Evolutionary conservation across 805 yeast genomes (phyloP).

Genomic region (Pichia rugopelliculosa): DNA sequence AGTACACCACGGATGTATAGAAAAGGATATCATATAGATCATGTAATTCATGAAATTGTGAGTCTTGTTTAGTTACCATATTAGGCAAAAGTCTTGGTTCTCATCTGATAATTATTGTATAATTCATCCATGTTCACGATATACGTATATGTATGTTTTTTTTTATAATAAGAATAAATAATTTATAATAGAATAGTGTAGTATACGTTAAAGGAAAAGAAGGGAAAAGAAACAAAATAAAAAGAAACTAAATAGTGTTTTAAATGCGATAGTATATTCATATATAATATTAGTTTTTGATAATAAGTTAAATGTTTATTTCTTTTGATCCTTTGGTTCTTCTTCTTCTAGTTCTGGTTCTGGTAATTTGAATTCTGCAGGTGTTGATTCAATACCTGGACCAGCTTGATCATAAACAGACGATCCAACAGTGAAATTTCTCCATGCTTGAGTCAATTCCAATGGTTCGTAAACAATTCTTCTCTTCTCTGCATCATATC

Average conservation of each 20-base stretch:
- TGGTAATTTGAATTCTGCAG: conserved; percentile 76
- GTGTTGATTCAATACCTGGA: conserved; percentile 74
- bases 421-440: conserved; percentile 83
- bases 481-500: conserved; percentile 87
- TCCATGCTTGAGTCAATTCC: conserved; percentile 87
- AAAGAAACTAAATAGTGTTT: not conserved
- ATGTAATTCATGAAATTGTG: too few species aligned
- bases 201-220: not conserved
- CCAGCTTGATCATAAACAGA: conserved; percentile 92
- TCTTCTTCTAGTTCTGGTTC: conserved; percentile 63
- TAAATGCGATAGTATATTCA: not conserved
- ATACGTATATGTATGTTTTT: too few species aligned
- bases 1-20: too few species aligned
- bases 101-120: too few species aligned
- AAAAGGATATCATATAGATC: too few species aligned
- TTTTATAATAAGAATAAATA: not conserved
- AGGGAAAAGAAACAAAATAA: not conserved
- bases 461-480: conserved; percentile 84
- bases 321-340: conserved; percentile 27
- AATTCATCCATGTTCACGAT: too few species aligned
- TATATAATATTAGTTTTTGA: not conserved
- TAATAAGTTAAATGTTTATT: not conserved
- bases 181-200: not conserved
- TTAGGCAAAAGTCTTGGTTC: not conserved
- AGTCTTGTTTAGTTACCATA: too few species aligned